Base-by-base conservation (phyloP, 345 rosid genomes). In the Gossypium longicalyx region DNA sequence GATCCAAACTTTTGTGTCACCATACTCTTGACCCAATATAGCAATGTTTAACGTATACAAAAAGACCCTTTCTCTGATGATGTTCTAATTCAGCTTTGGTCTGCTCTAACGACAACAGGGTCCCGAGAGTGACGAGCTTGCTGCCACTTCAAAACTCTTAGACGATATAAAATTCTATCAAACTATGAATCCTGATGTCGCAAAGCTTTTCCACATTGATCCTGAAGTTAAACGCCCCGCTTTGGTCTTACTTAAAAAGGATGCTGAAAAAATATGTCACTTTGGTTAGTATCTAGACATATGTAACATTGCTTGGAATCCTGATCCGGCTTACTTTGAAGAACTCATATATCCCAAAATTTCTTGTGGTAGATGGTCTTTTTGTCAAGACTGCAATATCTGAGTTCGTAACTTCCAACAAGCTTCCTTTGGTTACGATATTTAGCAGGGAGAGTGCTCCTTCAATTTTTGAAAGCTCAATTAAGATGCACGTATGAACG, bases 81-180 rank as follows among this genome's bases (percentile, higher is more conserved):
- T 19, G 1, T 61, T n/a, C 2, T 61, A 15, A 58, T 74, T 51
- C 64, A 15, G 19, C 41, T 66, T 72, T 48, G 69, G 61, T 22
- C 12, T 67, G 12, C 56, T 27, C 3, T n/a, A 3, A 61, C 71
- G 17, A 70, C 44, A 13, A 65, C 83, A 94, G 97, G 98, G 98
- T 58, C 83, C 80, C 19, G 93, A 95, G 77, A 90, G 89, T 44
- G 94, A 91, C 20, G 92, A 91, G 76, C 87, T 93, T 66, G 88
- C 90, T 27, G 92, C 97, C 76, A 92, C 97, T 80, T 93, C 97
- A 38, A 88, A 91, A 83, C 86, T 82, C 75, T 93, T 91, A 88
- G 98, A 93, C 77, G 99, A 89, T 82, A 90, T 91, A 77, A 87
- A 77, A 81, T 90, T 95, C 83, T 95, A 93, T 73, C 98, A 93